Conservation (phyloP, 106 monocot genomes). For the Platanthera guangdongensis region DNA sequence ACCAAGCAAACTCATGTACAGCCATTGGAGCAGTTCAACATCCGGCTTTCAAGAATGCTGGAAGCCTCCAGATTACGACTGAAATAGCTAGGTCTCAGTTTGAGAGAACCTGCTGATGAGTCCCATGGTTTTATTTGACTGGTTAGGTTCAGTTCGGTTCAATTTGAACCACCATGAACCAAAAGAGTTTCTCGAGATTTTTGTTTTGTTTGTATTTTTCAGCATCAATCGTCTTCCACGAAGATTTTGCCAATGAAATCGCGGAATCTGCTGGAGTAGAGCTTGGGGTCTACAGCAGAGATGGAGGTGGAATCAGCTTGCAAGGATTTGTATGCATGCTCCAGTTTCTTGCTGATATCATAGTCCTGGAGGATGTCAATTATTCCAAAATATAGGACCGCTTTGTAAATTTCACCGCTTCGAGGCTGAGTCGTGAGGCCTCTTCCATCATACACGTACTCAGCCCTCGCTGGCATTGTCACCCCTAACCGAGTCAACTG, state of each 20-base stretch:
- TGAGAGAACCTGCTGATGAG: too few species aligned
- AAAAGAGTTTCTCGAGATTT: too few species aligned
- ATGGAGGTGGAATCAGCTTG: constrained; percentile 55
- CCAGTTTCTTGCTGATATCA: constrained; percentile 40
- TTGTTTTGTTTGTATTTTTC: too few species aligned
- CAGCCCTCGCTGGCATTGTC: constrained; percentile 66
- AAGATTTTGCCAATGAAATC: constrained; percentile 50
- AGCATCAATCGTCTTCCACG: constrained; percentile 20
- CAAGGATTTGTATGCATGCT: constrained; percentile 55
- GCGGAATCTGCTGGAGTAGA: constrained; percentile 49
- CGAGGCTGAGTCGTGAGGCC: constrained; percentile 6
- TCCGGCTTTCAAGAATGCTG: too few species aligned
- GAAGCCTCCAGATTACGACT: too few species aligned
- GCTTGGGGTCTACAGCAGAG: constrained; percentile 59
- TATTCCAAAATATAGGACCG: constrained; percentile 47
- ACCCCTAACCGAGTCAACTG: constrained; percentile 44
- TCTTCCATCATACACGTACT: constrained; percentile 19
- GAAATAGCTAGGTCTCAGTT: too few species aligned
- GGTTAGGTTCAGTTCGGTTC: too few species aligned
- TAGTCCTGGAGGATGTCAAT: constrained; percentile 56
- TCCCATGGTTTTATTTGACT: too few species aligned
- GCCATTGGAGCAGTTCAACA: too few species aligned
- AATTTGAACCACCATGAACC: too few species aligned
- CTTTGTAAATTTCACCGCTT: constrained; percentile 39
- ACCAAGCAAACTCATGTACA: too few species aligned